These are phyloP conservation scores for Xylaria digitata DNA, from an alignment of 2,329 filamentous ascomycete species.

Conservation along the genomic window DNA sequence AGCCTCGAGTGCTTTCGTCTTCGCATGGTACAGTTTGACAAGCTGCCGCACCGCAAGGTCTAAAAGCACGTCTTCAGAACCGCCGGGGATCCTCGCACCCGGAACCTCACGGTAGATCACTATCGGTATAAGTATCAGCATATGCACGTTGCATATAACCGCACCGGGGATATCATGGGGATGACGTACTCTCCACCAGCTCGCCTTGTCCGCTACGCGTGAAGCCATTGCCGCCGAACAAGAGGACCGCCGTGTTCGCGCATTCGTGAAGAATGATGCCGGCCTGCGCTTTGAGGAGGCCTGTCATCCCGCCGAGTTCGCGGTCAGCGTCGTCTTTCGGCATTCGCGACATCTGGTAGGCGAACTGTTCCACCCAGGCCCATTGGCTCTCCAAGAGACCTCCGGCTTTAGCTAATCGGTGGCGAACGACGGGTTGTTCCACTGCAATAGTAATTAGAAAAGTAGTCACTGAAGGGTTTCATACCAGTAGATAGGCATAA, in stretches of 20 bases:
- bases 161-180: background rate
- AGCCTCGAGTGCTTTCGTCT: slow-evolving; percentile 61
- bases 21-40: slow-evolving; percentile 73
- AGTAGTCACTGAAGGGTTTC: background rate
- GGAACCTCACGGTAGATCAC: slow-evolving; percentile 70
- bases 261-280: slow-evolving; percentile 79
- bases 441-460: slow-evolving; percentile 52
- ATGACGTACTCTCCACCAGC: slow-evolving; percentile 72
- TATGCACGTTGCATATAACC: background rate
- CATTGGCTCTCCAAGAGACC: slow-evolving; percentile 75
- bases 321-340: slow-evolving; percentile 68
- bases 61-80: slow-evolving; percentile 78
- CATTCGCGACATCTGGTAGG: slow-evolving; percentile 74
- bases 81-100: slow-evolving; percentile 71
- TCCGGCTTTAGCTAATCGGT: slow-evolving; percentile 77
- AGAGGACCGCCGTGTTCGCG: slow-evolving; percentile 73
- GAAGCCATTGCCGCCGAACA: slow-evolving; percentile 81
- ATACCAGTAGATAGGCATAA: background rate
- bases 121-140: slow-evolving; percentile 43
- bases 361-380: slow-evolving; percentile 78
- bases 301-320: slow-evolving; percentile 77
- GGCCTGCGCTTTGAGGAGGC: slow-evolving; percentile 76
- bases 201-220: slow-evolving; percentile 77
- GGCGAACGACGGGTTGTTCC: slow-evolving; percentile 79
- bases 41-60: slow-evolving; percentile 76